A percentile compares a stretch with the other conserved stretches of the same genome.
Evolutionary conservation across 305 asterid genomes (phyloP).

Genomic region (Solanum hybrid): DNA sequence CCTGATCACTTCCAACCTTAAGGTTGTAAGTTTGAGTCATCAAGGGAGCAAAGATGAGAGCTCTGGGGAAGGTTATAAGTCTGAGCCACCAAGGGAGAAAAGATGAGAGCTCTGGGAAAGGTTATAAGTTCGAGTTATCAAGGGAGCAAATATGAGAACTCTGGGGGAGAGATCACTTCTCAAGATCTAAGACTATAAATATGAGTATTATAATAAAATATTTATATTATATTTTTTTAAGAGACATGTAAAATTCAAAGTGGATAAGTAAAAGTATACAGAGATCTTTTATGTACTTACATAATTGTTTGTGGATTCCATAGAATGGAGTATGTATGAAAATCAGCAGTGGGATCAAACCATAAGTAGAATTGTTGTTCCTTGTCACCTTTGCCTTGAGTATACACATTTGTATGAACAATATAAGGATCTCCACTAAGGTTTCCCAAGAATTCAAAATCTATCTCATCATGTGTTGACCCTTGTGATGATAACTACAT

Average conservation of each 20-base stretch:
- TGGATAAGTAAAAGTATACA: background rate
- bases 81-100: too few species aligned
- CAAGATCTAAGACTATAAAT: too few species aligned
- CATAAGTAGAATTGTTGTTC: conserved; percentile 23
- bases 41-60: background rate
- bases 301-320: conserved; percentile 21
- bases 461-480: conserved; percentile 21
- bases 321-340: conserved; percentile 16
- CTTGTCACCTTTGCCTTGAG: conserved; percentile 17
- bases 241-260: background rate
- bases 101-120: background rate
- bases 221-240: background rate
- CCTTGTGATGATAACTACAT: conserved; percentile 24
- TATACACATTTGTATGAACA: conserved; percentile 19
- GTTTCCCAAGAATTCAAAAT: conserved; percentile 25
- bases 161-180: too few species aligned
- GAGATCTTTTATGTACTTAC: background rate
- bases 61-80: too few species aligned
- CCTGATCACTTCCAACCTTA: too few species aligned
- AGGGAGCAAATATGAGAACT: too few species aligned
- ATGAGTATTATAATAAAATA: too few species aligned
- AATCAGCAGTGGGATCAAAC: conserved; percentile 21
- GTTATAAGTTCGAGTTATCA: background rate
- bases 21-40: too few species aligned
- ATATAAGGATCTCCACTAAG: conserved; percentile 19